phyloP scores from a whole-genome alignment of 257 asterid genomes.

The Paraleonurus japonicus region DNA sequence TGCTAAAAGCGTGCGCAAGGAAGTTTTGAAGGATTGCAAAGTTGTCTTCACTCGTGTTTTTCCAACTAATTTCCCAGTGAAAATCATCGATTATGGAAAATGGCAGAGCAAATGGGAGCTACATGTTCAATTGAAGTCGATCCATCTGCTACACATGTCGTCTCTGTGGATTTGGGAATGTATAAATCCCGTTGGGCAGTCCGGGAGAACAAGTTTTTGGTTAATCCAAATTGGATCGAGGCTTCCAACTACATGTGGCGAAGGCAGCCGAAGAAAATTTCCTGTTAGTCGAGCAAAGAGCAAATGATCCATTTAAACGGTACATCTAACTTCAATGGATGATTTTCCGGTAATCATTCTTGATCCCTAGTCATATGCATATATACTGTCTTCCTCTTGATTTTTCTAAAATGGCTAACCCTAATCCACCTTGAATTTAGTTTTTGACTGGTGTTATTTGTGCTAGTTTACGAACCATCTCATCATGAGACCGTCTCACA shows the following conservation, averaged over 20 bases:
- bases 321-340: slow-evolving; percentile 3
- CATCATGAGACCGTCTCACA: too few species aligned
- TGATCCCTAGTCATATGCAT: not conserved
- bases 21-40: slow-evolving; percentile 58
- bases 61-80: slow-evolving; percentile 48
- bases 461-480: too few species aligned
- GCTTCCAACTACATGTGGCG: slow-evolving; percentile 69
- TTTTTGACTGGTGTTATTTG: too few species aligned
- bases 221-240: slow-evolving; percentile 72
- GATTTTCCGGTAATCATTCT: not conserved
- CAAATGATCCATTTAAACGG: slow-evolving; percentile 16
- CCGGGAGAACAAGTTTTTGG: slow-evolving; percentile 54
- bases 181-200: slow-evolving; percentile 67
- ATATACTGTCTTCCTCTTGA: not conserved
- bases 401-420: not conserved
- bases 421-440: not conserved
- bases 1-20: slow-evolving; percentile 54
- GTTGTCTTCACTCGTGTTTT: slow-evolving; percentile 62
- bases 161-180: slow-evolving; percentile 61
- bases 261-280: slow-evolving; percentile 74
- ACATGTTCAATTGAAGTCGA: slow-evolving; percentile 51
- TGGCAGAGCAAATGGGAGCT: slow-evolving; percentile 80
- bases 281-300: slow-evolving; percentile 37
- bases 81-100: slow-evolving; percentile 62
- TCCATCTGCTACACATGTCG: slow-evolving; percentile 66